Conservation (phyloP, 805 yeast species). For the Pichia cephalocereana region DNA sequence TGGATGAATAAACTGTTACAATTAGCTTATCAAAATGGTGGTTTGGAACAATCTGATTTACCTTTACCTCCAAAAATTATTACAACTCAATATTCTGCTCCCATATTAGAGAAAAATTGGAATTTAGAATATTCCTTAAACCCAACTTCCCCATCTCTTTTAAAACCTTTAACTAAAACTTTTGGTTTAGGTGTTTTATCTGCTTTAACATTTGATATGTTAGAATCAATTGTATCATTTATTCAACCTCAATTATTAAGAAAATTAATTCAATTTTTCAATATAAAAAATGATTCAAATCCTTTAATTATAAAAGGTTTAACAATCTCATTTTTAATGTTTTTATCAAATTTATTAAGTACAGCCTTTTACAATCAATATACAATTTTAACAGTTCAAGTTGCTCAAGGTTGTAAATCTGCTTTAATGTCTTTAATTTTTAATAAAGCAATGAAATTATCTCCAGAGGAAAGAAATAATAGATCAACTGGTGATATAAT, state of each 20-base stretch:
- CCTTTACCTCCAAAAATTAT: slow-evolving; percentile 34
- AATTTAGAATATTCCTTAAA: slow-evolving; percentile 13
- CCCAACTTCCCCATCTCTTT: slow-evolving; percentile 20
- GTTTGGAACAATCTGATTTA: slow-evolving; percentile 29
- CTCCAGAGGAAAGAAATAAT: slow-evolving; percentile 52
- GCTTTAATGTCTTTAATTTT: slow-evolving; percentile 61
- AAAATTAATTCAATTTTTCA: slow-evolving; percentile 38
- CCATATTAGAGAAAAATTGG: slow-evolving; percentile 26
- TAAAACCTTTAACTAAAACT: slow-evolving; percentile 28
- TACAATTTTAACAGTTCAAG: slow-evolving; percentile 44
- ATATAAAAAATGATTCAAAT: slow-evolving; percentile 12
- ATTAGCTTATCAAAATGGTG: slow-evolving; percentile 43
- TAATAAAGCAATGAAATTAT: slow-evolving; percentile 59
- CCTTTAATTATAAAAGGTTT: slow-evolving; percentile 53
- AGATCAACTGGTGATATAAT: slow-evolving; percentile 72
- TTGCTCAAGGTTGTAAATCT: slow-evolving; percentile 58
- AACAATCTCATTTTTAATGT: slow-evolving; percentile 55
- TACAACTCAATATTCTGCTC: slow-evolving; percentile 26
- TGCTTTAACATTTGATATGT: slow-evolving; percentile 30
- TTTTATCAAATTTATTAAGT: slow-evolving; percentile 48
- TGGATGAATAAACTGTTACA: slow-evolving; percentile 89
- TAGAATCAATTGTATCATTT: slow-evolving; percentile 31
- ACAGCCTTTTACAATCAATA: slow-evolving; percentile 64
- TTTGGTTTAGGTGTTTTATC: slow-evolving; percentile 29
- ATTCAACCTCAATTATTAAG: slow-evolving; percentile 52